These are phyloP conservation scores for Colletotrichum graminicola DNA, from an alignment of 2,329 filamentous ascomycete genomes.

Conservation along the genomic window DNA sequence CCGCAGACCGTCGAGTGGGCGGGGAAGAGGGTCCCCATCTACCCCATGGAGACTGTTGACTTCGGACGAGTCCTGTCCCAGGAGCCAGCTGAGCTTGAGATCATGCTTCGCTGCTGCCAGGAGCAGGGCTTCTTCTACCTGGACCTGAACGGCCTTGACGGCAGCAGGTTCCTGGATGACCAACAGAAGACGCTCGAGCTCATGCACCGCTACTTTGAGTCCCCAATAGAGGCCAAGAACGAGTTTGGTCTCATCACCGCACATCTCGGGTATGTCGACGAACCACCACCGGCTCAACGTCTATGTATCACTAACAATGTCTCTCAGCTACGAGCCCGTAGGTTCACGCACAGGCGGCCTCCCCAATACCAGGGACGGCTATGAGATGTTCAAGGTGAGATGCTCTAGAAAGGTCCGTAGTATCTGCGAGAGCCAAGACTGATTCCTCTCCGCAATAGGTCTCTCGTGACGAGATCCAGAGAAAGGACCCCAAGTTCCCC, in stretches of 20 bases:
- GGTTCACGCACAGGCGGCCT: slow-evolving; percentile 62
- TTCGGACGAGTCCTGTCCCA: slow-evolving; percentile 65
- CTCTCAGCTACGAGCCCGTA: slow-evolving; percentile 60
- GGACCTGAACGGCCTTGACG: slow-evolving; percentile 65
- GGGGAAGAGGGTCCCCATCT: slow-evolving; percentile 63
- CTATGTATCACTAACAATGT: slow-evolving; percentile 10
- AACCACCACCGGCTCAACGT: not conserved
- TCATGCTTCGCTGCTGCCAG: slow-evolving; percentile 62
- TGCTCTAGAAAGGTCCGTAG: slow-evolving; percentile 37
- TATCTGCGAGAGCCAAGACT: not conserved
- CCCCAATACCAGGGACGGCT: slow-evolving; percentile 62
- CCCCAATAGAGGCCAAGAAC: slow-evolving; percentile 67
- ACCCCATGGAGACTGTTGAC: slow-evolving; percentile 64
- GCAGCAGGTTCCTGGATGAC: slow-evolving; percentile 64
- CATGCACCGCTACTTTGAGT: slow-evolving; percentile 68
- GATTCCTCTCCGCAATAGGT: slow-evolving; percentile 44
- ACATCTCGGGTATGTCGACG: slow-evolving; percentile 60
- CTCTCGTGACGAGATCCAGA: slow-evolving; percentile 64
- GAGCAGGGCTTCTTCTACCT: slow-evolving; percentile 69
- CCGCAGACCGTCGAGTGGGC: slow-evolving; percentile 63
- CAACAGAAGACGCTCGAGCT: slow-evolving; percentile 64
- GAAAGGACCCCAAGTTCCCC: slow-evolving; percentile 59
- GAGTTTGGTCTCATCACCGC: slow-evolving; percentile 66
- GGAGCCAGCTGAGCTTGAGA: slow-evolving; percentile 66
- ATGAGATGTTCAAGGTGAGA: slow-evolving; percentile 63